A percentile compares a stretch with the other conserved stretches of the same genome.
Conservation (phyloP, 2,329 filamentous ascomycete species). For the Venturia effusa region DNA sequence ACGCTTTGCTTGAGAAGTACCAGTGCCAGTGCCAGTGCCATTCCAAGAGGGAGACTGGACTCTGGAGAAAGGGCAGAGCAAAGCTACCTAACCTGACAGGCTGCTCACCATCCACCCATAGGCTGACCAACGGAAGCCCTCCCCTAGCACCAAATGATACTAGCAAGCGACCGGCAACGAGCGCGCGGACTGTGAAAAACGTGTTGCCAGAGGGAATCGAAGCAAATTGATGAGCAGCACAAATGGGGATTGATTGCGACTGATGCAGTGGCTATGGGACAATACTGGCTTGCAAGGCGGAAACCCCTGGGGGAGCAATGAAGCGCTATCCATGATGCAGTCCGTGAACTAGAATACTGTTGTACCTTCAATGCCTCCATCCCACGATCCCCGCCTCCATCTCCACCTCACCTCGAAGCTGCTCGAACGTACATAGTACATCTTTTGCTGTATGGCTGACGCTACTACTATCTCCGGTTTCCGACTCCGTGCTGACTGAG, state of each 20-base stretch:
- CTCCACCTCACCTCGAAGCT: neutral
- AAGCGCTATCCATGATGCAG: no score
- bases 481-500: neutral
- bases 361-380: no score
- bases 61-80: neutral
- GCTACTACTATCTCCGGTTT: neutral
- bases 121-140: conserved; percentile 6
- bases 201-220: neutral
- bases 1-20: neutral
- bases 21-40: no score
- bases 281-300: no score
- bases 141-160: neutral
- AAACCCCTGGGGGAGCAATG: no score
- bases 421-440: neutral
- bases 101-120: neutral
- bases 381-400: no score
- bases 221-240: neutral
- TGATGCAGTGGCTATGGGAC: neutral
- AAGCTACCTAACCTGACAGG: neutral
- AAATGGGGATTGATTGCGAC: neutral
- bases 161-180: neutral
- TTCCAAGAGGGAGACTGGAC: neutral
- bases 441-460: neutral
- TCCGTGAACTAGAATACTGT: no score
- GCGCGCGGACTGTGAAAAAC: neutral